phyloP scores from a whole-genome alignment of 805 yeast species.

The Helenozyma baotianmanensis region DNA sequence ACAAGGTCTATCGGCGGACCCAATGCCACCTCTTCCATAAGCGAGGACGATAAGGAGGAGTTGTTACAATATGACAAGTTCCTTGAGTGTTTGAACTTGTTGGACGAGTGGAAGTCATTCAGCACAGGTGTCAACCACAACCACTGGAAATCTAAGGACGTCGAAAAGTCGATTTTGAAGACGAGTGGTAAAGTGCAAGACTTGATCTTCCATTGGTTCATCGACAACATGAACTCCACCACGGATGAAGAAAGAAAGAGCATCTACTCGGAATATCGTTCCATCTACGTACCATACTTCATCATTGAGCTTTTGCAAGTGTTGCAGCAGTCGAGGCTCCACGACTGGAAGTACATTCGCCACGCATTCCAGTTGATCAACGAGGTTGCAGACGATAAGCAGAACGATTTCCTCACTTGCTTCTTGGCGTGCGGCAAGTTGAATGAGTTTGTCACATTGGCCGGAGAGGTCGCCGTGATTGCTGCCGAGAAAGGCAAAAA shows the following conservation, averaged over 20 bases:
- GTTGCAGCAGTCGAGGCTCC: conserved; percentile 31
- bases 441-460: conserved; percentile 46
- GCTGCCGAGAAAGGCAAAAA: conserved; percentile 42
- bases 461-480: conserved; percentile 55
- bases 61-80: conserved; percentile 46
- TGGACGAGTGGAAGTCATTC: conserved; percentile 49
- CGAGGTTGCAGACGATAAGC: conserved; percentile 63
- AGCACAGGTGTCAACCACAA: conserved; percentile 9
- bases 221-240: conserved; percentile 18
- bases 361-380: conserved; percentile 59
- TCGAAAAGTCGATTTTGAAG: conserved; percentile 35
- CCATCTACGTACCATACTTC: conserved; percentile 67
- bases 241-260: conserved; percentile 27
- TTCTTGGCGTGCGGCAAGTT: conserved; percentile 56
- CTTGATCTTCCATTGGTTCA: conserved; percentile 35
- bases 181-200: conserved; percentile 24
- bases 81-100: conserved; percentile 38
- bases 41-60: conserved; percentile 41
- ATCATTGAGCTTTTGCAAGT: conserved; percentile 64
- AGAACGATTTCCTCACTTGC: conserved; percentile 52
- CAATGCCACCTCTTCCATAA: conserved; percentile 11
- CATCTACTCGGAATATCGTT: conserved; percentile 51
- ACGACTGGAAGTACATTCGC: conserved; percentile 41
- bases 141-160: conserved; percentile 27
- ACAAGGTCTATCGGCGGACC: conserved; percentile 19